These are phyloP conservation scores for Sporobolomyces pararoseus DNA, from an alignment of 768 basidiomycete species.

Conservation along the genomic window DNA sequence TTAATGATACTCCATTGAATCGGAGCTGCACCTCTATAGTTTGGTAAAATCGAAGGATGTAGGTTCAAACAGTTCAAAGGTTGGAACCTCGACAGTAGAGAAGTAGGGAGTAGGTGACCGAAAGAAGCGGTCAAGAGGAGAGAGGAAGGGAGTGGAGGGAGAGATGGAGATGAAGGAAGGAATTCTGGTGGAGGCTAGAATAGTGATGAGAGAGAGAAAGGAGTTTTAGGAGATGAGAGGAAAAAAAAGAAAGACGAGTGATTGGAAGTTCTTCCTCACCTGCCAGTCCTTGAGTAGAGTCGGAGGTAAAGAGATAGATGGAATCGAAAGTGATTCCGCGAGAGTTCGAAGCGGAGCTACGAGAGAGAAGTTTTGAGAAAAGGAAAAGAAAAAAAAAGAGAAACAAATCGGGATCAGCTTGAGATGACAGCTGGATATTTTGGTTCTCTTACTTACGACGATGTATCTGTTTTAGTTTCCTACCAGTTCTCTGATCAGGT, in stretches of 20 bases:
- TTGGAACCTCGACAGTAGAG: constrained; percentile 34
- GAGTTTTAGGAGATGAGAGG: background rate
- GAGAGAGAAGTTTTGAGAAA: background rate
- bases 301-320: constrained; percentile 15
- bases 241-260: no score
- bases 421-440: no score
- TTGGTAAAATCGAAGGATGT: constrained; percentile 44
- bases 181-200: constrained; percentile 3
- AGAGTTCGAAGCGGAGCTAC: constrained; percentile 33
- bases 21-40: constrained; percentile 44
- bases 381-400: no score
- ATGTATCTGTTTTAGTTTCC: constrained; percentile 15
- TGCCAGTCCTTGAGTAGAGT: constrained; percentile 30
- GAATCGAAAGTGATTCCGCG: constrained; percentile 31
- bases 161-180: background rate
- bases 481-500: constrained; percentile 33
- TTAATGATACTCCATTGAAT: constrained; percentile 43
- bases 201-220: background rate
- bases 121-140: constrained; percentile 45
- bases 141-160: constrained; percentile 22
- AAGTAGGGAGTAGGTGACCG: constrained; percentile 43
- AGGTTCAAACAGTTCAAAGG: constrained; percentile 44
- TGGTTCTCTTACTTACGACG: constrained; percentile 19
- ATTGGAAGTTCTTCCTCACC: constrained; percentile 10
- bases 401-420: no score